phyloP scores from a whole-genome alignment of 2,329 filamentous ascomycete species.

The Verticillium albo-atrum region DNA sequence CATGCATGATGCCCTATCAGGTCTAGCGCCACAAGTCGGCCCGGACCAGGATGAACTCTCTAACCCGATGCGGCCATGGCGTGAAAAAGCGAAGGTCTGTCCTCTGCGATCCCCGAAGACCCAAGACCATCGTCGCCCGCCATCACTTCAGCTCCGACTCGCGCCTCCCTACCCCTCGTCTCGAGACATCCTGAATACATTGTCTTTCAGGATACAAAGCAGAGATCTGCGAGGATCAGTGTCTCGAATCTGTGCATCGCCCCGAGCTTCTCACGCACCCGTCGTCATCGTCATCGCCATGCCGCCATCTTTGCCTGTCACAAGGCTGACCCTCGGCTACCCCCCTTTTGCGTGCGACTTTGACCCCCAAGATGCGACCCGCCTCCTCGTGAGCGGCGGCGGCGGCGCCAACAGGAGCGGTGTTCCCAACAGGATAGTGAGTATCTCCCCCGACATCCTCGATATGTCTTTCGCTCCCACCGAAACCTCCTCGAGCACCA shows the following conservation, averaged over 20 bases:
- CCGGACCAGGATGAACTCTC: background rate
- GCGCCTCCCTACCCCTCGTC: background rate
- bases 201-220: background rate
- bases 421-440: constrained; percentile 81
- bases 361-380: constrained; percentile 71
- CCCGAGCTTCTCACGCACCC: background rate
- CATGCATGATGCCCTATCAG: background rate
- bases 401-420: constrained; percentile 78
- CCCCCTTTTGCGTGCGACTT: constrained; percentile 87
- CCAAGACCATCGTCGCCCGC: background rate
- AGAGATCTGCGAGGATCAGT: background rate
- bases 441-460: constrained; percentile 21
- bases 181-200: background rate
- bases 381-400: constrained; percentile 79
- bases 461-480: background rate
- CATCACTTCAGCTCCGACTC: background rate
- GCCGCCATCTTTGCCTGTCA: constrained; percentile 38
- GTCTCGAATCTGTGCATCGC: background rate
- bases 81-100: background rate
- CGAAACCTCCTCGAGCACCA: background rate
- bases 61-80: background rate
- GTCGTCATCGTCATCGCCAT: constrained; percentile 18
- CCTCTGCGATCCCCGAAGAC: background rate
- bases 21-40: background rate
- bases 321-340: constrained; percentile 69